phyloP scores from a whole-genome alignment of 176 grass and related monocot species.

The Ensete glaucum region DNA sequence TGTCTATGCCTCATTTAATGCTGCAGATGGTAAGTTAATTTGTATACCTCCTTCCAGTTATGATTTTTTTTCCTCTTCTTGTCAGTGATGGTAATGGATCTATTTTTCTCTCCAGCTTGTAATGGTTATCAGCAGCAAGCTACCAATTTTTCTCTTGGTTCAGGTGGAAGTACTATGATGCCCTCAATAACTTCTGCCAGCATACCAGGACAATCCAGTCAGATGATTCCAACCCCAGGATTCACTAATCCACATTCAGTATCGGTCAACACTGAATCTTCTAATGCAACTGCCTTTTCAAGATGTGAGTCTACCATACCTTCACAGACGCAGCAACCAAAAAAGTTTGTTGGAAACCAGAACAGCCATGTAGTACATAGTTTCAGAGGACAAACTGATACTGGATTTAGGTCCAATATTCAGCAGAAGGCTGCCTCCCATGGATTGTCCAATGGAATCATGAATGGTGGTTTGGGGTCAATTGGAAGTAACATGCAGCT shows the following conservation, averaged over 20 bases:
- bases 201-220: constrained; percentile 52
- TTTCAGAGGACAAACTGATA: constrained; percentile 39
- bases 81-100: not conserved
- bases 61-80: constrained; percentile 24
- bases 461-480: constrained; percentile 68
- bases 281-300: constrained; percentile 70
- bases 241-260: constrained; percentile 52
- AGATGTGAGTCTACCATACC: constrained; percentile 52
- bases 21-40: constrained; percentile 4
- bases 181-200: constrained; percentile 41
- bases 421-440: constrained; percentile 65
- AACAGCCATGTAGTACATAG: constrained; percentile 43
- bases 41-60: not conserved
- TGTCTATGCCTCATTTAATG: constrained; percentile 9
- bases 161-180: constrained; percentile 38
- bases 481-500: constrained; percentile 60
- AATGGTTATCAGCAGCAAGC: constrained; percentile 59
- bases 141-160: constrained; percentile 46
- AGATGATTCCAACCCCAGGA: constrained; percentile 96
- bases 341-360: constrained; percentile 58
- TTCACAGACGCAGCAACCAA: constrained; percentile 55
- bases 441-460: constrained; percentile 56
- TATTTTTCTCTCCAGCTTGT: constrained; percentile 41
- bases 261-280: constrained; percentile 54
- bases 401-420: constrained; percentile 57